phyloP scores from a whole-genome alignment of 208 protist genomes.

The Leishmania braziliensis region DNA sequence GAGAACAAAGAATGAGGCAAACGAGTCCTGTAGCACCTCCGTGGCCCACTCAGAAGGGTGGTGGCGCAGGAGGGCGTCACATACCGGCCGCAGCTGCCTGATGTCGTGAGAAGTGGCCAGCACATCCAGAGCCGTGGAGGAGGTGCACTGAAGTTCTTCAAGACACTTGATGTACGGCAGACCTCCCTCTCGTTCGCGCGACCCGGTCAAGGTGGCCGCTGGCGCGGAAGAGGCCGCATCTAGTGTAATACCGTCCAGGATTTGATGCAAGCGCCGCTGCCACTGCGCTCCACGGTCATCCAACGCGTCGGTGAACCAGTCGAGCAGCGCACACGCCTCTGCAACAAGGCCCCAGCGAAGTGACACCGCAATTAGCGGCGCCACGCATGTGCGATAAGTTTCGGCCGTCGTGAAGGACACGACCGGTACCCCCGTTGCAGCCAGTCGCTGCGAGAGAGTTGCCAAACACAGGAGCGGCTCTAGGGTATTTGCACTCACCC shows the following conservation, averaged over 20 bases:
- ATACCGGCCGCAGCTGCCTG: constrained; percentile 37
- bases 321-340: constrained; percentile 29
- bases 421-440: constrained; percentile 2
- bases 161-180: constrained; percentile 14
- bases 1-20: constrained; percentile 39
- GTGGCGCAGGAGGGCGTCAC: constrained; percentile 39
- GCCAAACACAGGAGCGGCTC: constrained; percentile 6
- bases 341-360: constrained; percentile 20
- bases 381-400: constrained; percentile 10
- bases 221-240: neutral
- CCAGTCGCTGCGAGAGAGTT: neutral
- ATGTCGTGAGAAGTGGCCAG: constrained; percentile 21
- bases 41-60: constrained; percentile 20
- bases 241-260: neutral
- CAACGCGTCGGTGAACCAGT: constrained; percentile 12
- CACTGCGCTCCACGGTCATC: constrained; percentile 24
- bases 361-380: constrained; percentile 20
- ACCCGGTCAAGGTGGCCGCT: neutral
- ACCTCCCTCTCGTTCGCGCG: neutral
- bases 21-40: constrained; percentile 44
- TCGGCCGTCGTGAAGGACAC: neutral
- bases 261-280: constrained; percentile 16
- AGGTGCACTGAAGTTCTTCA: constrained; percentile 1
- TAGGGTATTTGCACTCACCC: neutral
- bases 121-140: constrained; percentile 26